Percentiles rank a stretch among this genome's conserved stretches.
These are phyloP conservation scores for Posidonia oceanica DNA, from an alignment of 116 monocot genomes.

Conservation along the genomic window DNA sequence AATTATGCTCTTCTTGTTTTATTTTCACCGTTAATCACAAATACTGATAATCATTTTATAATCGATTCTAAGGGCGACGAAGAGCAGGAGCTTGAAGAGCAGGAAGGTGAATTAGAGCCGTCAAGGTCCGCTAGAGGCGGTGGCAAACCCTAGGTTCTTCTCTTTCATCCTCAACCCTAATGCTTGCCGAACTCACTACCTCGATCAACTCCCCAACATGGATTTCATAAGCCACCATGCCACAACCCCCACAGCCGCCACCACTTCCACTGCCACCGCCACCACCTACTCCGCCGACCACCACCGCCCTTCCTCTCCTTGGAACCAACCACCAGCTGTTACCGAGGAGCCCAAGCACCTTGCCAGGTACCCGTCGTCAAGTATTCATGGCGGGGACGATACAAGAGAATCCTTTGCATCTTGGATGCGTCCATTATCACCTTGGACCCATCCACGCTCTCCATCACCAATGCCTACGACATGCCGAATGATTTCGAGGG, in stretches of 20 bases:
- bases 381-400: slow-evolving; percentile 96
- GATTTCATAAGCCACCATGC: slow-evolving; percentile 50
- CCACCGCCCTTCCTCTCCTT: slow-evolving; percentile 8
- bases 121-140: too few species aligned
- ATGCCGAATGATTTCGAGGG: slow-evolving; percentile 52
- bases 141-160: too few species aligned
- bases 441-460: slow-evolving; percentile 67
- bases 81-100: too few species aligned
- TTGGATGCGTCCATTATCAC: slow-evolving; percentile 52
- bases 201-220: too few species aligned
- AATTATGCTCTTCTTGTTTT: too few species aligned
- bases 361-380: slow-evolving; percentile 69
- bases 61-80: too few species aligned
- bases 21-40: too few species aligned
- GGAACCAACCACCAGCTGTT: slow-evolving; percentile 13
- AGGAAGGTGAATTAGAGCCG: too few species aligned
- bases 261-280: slow-evolving; percentile 23
- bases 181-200: too few species aligned
- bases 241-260: slow-evolving; percentile 13
- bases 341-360: slow-evolving; percentile 92
- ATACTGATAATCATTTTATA: too few species aligned
- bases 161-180: too few species aligned
- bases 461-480: slow-evolving; percentile 89
- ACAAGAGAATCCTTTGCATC: slow-evolving; percentile 86
- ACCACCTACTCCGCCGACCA: slow-evolving; percentile 8